Base-by-base conservation (phyloP, 306 rosid genomes). In the Rosa rugosa region DNA sequence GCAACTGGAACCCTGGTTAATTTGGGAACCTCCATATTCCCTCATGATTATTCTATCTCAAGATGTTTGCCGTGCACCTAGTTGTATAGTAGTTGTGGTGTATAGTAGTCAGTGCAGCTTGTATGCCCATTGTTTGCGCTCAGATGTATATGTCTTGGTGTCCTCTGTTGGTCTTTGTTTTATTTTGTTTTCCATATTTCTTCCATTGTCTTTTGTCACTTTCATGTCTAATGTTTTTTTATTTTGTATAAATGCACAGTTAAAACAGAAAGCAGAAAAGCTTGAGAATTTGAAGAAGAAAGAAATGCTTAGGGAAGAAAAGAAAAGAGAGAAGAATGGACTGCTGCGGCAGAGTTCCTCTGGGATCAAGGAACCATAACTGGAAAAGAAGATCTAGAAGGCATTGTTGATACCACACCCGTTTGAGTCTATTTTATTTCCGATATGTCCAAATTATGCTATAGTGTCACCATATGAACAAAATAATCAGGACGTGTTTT, bases 191-290 rank as follows among this genome's bases (percentile, higher is more conserved):
- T 67, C 4, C 20, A 50, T 53, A 40, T 23, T 27, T 20, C 44
- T 38, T 36, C 68, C 36, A 0, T 50, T 14, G 10, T 54, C 40
- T 20, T 18, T 8, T 20, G 1, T 17, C 40, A 34, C 36, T 34
- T 57, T 25, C 62, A 20, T 50, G 25, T 36, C 45, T 64, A 31
- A 64, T 20, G 9, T 57, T 16, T 18, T 12, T 7, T 36, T 34
- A 3, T 5, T 31, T 53, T 47, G 67, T 16, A 60, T 25, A 12
- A 80, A n/a, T 40, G 40, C 69, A 69, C 87, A 94, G 98, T 74
- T 90, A 77, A 90, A 90, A 85, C 97, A 94, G 81, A 89, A 90
- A 83, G 87, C 82, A 3, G 97, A 85, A 86, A 92, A 92, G 47
- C 85, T 89, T 38, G 96, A 90, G 75, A 42, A 80, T 66, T 94